Conservation (phyloP, 768 basidiomycete species). For the Aureoboletus auriporus region DNA sequence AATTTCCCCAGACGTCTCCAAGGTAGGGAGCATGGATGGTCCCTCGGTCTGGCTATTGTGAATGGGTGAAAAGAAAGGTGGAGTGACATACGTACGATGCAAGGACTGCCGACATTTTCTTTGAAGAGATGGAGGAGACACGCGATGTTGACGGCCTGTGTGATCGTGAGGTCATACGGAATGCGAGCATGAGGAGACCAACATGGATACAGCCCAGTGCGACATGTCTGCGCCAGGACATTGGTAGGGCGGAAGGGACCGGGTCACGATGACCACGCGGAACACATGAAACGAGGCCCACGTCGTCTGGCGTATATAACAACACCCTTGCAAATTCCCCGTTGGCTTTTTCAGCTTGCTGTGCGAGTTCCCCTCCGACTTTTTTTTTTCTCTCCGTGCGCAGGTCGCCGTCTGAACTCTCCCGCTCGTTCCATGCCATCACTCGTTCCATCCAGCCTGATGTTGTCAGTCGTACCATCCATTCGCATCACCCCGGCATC, state of each 20-base stretch:
- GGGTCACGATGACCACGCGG: background rate
- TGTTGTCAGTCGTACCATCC: slow-evolving; percentile 50
- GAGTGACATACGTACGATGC: slow-evolving; percentile 38
- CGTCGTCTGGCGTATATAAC: no score
- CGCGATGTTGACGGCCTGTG: slow-evolving; percentile 52
- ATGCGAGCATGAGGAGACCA: slow-evolving; percentile 1
- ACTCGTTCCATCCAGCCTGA: slow-evolving; percentile 17
- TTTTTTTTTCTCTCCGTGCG: slow-evolving; percentile 41
- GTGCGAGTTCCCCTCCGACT: slow-evolving; percentile 6
- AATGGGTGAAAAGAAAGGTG: background rate
- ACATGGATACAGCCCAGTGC: slow-evolving; percentile 27
- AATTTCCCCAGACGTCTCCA: slow-evolving; percentile 54
- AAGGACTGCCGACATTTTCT: slow-evolving; percentile 55
- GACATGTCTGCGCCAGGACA: slow-evolving; percentile 12
- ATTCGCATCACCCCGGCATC: slow-evolving; percentile 71
- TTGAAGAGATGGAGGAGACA: slow-evolving; percentile 61
- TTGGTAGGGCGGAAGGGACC: background rate
- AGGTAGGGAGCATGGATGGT: slow-evolving; percentile 80
- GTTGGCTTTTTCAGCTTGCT: background rate
- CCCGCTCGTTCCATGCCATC: background rate
- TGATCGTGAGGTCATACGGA: slow-evolving; percentile 1
- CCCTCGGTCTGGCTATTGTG: slow-evolving; percentile 51
- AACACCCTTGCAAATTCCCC: background rate
- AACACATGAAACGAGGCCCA: no score
- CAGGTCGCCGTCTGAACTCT: slow-evolving; percentile 42